Conservation (phyloP, 768 basidiomycete genomes). For the Boletales sp. region DNA sequence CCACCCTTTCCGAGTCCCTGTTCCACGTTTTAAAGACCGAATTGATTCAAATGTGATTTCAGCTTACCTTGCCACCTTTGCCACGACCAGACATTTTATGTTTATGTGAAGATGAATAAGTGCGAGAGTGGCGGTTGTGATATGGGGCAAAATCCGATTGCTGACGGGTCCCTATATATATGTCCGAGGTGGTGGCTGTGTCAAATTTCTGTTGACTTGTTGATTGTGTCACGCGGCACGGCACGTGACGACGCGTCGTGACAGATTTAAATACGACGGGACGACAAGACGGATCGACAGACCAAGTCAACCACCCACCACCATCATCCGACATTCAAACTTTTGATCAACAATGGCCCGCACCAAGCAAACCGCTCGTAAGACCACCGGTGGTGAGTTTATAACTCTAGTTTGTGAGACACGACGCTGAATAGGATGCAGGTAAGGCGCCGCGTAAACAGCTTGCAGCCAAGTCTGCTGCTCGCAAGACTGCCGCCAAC, state of each 20-base stretch:
- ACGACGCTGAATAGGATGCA: neutral
- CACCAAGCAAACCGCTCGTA: neutral
- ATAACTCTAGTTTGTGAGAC: neutral
- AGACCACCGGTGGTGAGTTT: neutral
- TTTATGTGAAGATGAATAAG: neutral
- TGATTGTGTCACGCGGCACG: neutral
- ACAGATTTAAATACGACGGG: conserved; percentile 16
- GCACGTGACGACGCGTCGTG: conserved; percentile 32
- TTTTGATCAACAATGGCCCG: neutral
- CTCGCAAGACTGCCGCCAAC: conserved; percentile 46
- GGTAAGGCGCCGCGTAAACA: conserved; percentile 59
- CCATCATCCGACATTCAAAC: too few species aligned
- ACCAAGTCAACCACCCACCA: too few species aligned
- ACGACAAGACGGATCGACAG: too few species aligned
- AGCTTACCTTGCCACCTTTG: conserved; percentile 83
- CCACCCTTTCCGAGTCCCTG: too few species aligned
- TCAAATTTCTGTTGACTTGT: conserved; percentile 27
- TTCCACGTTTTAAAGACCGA: too few species aligned
- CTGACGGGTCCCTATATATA: conserved; percentile 23
- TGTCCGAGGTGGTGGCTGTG: conserved; percentile 24
- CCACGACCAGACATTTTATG: conserved; percentile 88
- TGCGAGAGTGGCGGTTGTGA: conserved; percentile 9
- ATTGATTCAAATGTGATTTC: neutral
- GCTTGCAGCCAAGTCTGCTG: conserved; percentile 57
- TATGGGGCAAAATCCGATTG: neutral